Conservation (phyloP, 2,329 filamentous ascomycete genomes). For the Karstenula rhodostoma region DNA sequence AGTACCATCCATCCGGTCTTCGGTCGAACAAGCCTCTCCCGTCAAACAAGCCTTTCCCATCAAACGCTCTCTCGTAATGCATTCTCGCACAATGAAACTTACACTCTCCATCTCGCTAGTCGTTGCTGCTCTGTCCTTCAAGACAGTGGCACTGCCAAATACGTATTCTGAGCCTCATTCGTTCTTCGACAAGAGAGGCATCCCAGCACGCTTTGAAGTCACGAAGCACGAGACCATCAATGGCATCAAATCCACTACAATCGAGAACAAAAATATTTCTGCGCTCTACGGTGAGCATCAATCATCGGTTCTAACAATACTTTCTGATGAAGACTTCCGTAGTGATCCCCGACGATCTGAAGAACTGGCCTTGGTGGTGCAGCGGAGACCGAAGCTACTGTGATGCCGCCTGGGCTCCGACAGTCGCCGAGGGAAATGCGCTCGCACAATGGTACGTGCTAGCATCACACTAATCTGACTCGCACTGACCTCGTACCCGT, state of each 20-base stretch:
- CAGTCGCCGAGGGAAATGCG: background rate
- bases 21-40: background rate
- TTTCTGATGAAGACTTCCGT: background rate
- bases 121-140: background rate
- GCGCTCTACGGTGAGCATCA: background rate
- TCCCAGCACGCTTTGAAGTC: background rate
- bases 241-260: background rate
- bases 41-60: background rate
- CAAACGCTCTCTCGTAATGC: background rate
- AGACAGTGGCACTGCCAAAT: background rate
- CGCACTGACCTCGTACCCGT: too few species aligned
- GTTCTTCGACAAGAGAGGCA: background rate
- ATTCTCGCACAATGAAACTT: background rate
- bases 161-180: background rate
- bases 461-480: too few species aligned
- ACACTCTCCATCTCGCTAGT: background rate
- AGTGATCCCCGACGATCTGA: background rate
- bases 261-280: background rate
- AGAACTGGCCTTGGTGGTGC: conserved; percentile 4
- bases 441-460: too few species aligned
- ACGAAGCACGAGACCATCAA: background rate
- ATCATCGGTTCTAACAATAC: background rate
- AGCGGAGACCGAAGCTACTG: background rate
- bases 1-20: background rate
- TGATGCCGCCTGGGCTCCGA: background rate